Conservation (phyloP, 2,329 filamentous ascomycete species). For the Fusarium drepaniforme region DNA sequence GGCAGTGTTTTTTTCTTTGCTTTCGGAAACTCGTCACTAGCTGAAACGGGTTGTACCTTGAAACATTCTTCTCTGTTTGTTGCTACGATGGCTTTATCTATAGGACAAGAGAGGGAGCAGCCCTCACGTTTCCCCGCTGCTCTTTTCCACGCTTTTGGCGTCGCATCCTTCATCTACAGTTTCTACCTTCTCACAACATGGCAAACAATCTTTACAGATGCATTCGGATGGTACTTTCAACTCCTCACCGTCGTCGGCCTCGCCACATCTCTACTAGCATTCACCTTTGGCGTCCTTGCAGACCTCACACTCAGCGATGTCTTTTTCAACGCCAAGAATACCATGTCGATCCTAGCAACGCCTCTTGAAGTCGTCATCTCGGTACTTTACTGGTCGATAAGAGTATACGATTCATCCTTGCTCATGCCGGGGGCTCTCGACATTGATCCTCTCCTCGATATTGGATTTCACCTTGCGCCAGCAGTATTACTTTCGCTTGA, state of each 20-base stretch:
- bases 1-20: not conserved
- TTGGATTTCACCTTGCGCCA: constrained; percentile 1
- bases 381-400: not conserved
- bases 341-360: not conserved
- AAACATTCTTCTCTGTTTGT: not conserved
- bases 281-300: not conserved
- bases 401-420: not conserved
- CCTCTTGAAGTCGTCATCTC: not conserved
- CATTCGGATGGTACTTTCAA: constrained; percentile 1
- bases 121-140: not conserved
- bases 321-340: not conserved
- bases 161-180: not conserved
- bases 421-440: not conserved
- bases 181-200: constrained; percentile 1
- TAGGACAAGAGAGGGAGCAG: not conserved
- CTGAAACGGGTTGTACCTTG: not conserved
- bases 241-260: constrained; percentile 1
- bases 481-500: not conserved
- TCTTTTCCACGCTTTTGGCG: not conserved
- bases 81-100: not conserved
- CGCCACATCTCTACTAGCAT: not conserved
- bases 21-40: not conserved
- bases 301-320: not conserved
- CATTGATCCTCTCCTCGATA: not conserved
- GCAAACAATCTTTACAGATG: not conserved